These are phyloP conservation scores for Aschersonia sp. DNA, from an alignment of 2,329 filamentous ascomycete genomes.

Conservation along the genomic window DNA sequence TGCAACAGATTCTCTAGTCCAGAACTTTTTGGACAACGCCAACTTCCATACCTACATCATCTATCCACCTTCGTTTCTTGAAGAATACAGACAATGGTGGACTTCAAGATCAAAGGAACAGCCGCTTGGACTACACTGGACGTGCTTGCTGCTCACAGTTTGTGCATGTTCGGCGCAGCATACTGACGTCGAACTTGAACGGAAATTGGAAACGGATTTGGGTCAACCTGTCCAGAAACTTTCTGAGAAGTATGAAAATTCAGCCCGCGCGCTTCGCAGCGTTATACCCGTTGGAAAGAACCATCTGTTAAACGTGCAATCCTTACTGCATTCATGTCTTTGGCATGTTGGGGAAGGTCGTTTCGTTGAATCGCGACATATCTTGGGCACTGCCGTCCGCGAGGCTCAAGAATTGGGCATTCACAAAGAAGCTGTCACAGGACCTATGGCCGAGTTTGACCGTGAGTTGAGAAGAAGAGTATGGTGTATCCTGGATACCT, in stretches of 20 bases:
- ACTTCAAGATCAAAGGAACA: conserved; percentile 11
- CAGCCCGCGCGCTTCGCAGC: conserved; percentile 17
- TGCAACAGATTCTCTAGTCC: conserved; percentile 17
- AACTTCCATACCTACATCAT: conserved; percentile 25
- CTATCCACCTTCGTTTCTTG: conserved; percentile 19
- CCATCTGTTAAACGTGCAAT: conserved; percentile 19
- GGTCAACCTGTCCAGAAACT: conserved; percentile 13
- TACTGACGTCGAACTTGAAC: conserved; percentile 14
- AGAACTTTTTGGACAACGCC: conserved; percentile 21
- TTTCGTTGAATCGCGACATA: conserved; percentile 22
- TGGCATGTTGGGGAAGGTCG: conserved; percentile 22
- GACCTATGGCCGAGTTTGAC: conserved; percentile 17
- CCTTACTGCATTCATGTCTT: conserved; percentile 20
- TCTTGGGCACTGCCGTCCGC: conserved; percentile 18
- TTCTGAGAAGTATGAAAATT: conserved; percentile 17
- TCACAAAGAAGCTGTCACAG: conserved; percentile 14
- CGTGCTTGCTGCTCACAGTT: conserved; percentile 21
- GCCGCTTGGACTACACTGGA: conserved; percentile 21
- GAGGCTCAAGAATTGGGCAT: conserved; percentile 22
- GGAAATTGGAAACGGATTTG: conserved; percentile 17
- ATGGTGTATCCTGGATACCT: conserved; percentile 22
- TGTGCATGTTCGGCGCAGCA: conserved; percentile 23
- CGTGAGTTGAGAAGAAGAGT: conserved; percentile 19
- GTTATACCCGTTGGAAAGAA: conserved; percentile 17
- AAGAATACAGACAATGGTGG: conserved; percentile 23